Conservation (phyloP, 257 asterid species). For the Anisodus tanguticus region DNA sequence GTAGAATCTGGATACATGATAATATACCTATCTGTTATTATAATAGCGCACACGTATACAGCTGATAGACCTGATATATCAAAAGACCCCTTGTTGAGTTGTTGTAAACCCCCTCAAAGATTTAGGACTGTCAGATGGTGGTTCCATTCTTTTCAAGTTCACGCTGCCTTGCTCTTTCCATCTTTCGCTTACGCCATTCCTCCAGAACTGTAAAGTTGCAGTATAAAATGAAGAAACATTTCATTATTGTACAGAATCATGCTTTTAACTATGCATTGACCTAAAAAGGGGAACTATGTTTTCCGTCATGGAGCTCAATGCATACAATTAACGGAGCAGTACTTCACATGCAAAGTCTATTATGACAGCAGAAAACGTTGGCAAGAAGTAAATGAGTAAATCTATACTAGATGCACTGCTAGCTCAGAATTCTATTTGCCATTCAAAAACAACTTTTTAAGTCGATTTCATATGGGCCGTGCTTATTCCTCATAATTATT, state of each 20-base stretch:
- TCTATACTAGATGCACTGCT: too few species aligned
- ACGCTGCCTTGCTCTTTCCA: slow-evolving; percentile 86
- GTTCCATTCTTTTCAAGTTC: slow-evolving; percentile 52
- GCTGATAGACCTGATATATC: background rate
- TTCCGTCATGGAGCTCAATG: too few species aligned
- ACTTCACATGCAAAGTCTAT: too few species aligned
- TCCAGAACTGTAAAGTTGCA: slow-evolving; percentile 59
- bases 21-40: background rate
- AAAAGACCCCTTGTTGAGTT: background rate
- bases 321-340: too few species aligned
- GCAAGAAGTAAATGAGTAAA: too few species aligned
- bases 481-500: background rate
- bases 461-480: background rate
- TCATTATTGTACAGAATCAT: background rate
- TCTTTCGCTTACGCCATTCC: slow-evolving; percentile 94
- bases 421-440: background rate
- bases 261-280: too few species aligned
- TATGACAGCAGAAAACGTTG: too few species aligned
- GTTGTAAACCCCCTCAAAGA: background rate
- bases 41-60: background rate
- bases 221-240: background rate
- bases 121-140: slow-evolving; percentile 22
- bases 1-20: slow-evolving; percentile 1
- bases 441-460: background rate
- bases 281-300: too few species aligned